Evolutionary conservation across 495 filamentous ascomycete genomes (phyloP).

Genomic region (Podospora australis): DNA sequence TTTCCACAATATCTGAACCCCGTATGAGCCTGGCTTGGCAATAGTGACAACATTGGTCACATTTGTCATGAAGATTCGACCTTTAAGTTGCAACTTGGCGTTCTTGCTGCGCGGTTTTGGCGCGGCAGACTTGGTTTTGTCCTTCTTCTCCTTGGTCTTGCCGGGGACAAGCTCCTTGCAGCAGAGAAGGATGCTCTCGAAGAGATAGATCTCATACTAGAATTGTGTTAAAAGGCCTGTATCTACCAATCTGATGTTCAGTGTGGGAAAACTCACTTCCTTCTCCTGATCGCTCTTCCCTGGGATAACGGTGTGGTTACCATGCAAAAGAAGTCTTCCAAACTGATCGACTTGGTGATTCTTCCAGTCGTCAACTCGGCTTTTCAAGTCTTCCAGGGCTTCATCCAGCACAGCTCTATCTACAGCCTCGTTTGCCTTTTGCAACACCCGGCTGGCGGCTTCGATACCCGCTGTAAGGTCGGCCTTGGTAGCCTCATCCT

Average conservation of each 20-base stretch:
- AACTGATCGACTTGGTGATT: conserved; percentile 83
- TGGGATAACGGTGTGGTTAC: conserved; percentile 90
- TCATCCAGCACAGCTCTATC: conserved; percentile 74
- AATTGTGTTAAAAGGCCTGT: conserved; percentile 59
- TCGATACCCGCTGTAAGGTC: conserved; percentile 68
- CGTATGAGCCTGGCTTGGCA: conserved; percentile 78
- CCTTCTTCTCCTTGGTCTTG: conserved; percentile 70
- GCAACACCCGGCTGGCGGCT: conserved; percentile 68
- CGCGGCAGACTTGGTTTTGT: conserved; percentile 42
- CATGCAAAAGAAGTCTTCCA: conserved; percentile 79
- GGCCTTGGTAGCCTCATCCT: conserved; percentile 57
- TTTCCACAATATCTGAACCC: conserved; percentile 97
- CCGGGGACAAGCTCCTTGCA: conserved; percentile 91
- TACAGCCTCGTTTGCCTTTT: conserved; percentile 82
- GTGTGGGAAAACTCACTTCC: conserved; percentile 57
- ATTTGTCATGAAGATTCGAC: conserved; percentile 98
- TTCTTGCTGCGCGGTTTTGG: conserved; percentile 65
- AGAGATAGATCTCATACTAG: conserved; percentile 96
- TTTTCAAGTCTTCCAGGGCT: conserved; percentile 71
- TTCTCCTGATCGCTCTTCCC: conserved; percentile 72
- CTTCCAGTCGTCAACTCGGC: conserved; percentile 97
- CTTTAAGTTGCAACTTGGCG: conserved; percentile 85
- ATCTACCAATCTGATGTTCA: neutral
- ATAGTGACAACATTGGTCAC: conserved; percentile 87
- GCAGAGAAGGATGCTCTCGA: conserved; percentile 90